A percentile compares a stretch with the other conserved stretches of the same genome.
Conservation (phyloP, 2,329 filamentous ascomycete genomes). For the Nemania sp. region DNA sequence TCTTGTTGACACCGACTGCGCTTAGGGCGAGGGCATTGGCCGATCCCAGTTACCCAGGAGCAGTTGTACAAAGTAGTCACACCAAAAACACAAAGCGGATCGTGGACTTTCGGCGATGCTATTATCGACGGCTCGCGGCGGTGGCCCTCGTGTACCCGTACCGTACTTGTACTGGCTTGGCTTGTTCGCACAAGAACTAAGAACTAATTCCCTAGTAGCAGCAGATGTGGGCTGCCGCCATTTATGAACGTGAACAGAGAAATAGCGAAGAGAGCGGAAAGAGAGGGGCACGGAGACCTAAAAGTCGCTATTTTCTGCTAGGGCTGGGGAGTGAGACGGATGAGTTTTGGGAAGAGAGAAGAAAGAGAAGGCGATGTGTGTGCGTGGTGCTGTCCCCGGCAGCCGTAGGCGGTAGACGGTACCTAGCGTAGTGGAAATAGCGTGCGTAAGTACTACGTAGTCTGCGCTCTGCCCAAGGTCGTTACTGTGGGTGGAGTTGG, state of each 20-base stretch:
- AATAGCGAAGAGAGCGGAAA: conserved; percentile 14
- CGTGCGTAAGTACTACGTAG: too few species aligned
- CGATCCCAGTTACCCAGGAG: conserved; percentile 5
- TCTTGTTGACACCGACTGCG: conserved; percentile 16
- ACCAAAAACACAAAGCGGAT: conserved; percentile 7
- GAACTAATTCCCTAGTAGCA: too few species aligned
- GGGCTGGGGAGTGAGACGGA: conserved; percentile 9
- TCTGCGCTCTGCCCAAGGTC: too few species aligned
- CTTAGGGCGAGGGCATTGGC: conserved; percentile 18
- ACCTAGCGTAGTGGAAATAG: too few species aligned
- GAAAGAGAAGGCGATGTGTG: not conserved
- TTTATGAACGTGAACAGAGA: too few species aligned
- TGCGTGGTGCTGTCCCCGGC: too few species aligned
- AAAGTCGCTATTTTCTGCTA: conserved; percentile 18
- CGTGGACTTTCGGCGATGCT: conserved; percentile 14
- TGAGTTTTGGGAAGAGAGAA: not conserved
- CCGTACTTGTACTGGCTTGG: not conserved
- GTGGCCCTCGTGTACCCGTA: conserved; percentile 6
- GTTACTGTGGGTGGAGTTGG: too few species aligned
- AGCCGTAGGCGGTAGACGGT: not conserved
- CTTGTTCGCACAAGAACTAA: conserved; percentile 19
- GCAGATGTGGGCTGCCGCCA: conserved; percentile 16
- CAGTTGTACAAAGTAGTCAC: too few species aligned
- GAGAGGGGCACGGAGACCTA: conserved; percentile 15
- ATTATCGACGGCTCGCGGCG: conserved; percentile 18